Percentiles rank a stretch among this genome's conserved stretches.
These are phyloP conservation scores for Polyporus tsugae DNA, from an alignment of 1,284 basidiomycete species.

Conservation along the genomic window DNA sequence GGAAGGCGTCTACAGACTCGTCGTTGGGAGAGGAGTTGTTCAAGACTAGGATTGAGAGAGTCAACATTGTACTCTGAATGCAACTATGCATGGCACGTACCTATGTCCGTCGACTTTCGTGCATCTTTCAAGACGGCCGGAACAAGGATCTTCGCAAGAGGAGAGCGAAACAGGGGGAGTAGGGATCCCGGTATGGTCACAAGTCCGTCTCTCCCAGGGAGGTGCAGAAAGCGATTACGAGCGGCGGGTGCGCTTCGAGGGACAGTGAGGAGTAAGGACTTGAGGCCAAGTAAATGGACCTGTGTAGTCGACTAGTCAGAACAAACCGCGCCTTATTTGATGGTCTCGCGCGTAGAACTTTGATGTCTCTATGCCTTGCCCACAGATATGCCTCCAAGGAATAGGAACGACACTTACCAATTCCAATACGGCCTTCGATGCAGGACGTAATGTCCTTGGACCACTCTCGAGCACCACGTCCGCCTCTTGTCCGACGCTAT, in stretches of 20 bases:
- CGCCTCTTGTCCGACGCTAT: constrained; percentile 47
- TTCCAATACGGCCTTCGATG: constrained; percentile 76
- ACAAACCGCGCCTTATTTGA: background rate
- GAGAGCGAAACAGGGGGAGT: constrained; percentile 50
- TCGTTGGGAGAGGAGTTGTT: constrained; percentile 50
- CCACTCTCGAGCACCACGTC: constrained; percentile 80
- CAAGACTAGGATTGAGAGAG: constrained; percentile 1
- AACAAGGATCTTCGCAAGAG: constrained; percentile 61
- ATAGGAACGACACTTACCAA: constrained; percentile 66
- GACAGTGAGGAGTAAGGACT: constrained; percentile 67
- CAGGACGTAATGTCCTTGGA: constrained; percentile 84
- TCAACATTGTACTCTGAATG: constrained; percentile 6
- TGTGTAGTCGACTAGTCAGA: constrained; percentile 42
- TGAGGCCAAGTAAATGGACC: constrained; percentile 79
- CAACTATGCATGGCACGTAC: background rate
- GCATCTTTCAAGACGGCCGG: constrained; percentile 67
- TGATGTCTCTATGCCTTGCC: background rate
- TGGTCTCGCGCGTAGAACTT: background rate
- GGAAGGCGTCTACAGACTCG: constrained; percentile 85
- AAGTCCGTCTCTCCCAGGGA: constrained; percentile 60
- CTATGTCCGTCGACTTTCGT: constrained; percentile 42
- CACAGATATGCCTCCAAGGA: background rate
- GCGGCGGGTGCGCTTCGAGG: constrained; percentile 75
- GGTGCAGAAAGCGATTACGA: constrained; percentile 75
- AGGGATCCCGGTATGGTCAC: constrained; percentile 56